Base-by-base conservation (phyloP, 345 rosid species). In the Aethionema arabicum region DNA sequence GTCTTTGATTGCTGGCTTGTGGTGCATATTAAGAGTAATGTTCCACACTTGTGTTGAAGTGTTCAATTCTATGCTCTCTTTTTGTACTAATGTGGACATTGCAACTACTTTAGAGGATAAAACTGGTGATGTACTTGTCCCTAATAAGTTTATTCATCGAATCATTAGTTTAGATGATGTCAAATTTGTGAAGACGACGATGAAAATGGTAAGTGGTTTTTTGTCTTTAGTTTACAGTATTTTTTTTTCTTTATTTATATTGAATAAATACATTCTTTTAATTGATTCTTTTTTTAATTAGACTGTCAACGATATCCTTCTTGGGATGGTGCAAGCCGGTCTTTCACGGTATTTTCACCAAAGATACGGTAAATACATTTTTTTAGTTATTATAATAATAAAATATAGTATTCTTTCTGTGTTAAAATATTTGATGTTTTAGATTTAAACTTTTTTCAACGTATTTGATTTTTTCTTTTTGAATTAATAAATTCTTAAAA, bases 251-350 rank as follows among this genome's bases (percentile, higher is more conserved):
- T n/a, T n/a, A n/a, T 13, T 16, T 15, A 43, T 41, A 13, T 33
- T 7, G n/a, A 6, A 35, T 42, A 16, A 12, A 8, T 35, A 8
- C 15, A 5, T 21, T 8, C 52, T 8, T 12, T 6, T 35, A 21
- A 21, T 2, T 7, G 21, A 45, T 16, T 37, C 8, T n/a, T 36
- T 31, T 32, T 11, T 48, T 13, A 36, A 9, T 6, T 36, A 67
- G 65, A 58, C 72, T 0, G 30, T 85, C 54, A 85, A 84, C 9
- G 90, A 88, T 56, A 84, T 85, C 30, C 8, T 82, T 5, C 10
- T 81, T 39, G 96, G 88, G 30, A 55, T 80, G 44, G 77, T 80
- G 32, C 84, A 84, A 65, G 87, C 87, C 47, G 88, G 80, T 38
- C 79, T 85, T 56, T 82, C 90, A 14, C 77, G 71, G 11, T 85